Percentiles rank a stretch among this genome's conserved stretches.
Conservation (phyloP, 2,329 filamentous ascomycete genomes). For the Trichoderma koningii region DNA sequence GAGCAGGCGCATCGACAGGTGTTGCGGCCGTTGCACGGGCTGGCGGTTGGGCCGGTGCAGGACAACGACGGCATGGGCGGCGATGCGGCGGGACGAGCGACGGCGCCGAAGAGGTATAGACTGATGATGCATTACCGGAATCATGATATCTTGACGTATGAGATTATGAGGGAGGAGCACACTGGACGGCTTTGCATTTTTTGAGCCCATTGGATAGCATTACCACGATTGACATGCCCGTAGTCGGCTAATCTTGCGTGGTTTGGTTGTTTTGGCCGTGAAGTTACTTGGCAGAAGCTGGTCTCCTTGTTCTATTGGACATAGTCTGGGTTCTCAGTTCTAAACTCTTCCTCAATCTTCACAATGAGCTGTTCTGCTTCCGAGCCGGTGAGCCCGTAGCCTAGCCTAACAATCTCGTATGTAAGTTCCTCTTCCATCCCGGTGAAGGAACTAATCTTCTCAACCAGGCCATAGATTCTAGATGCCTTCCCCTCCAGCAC, state of each 20-base stretch:
- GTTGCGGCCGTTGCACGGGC: conserved; percentile 61
- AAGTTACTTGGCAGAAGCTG: too few relatives aligned
- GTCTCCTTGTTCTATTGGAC: too few relatives aligned
- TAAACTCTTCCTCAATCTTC: too few relatives aligned
- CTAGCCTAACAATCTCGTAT: too few relatives aligned
- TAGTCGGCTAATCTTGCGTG: neutral
- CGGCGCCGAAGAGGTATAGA: conserved; percentile 57
- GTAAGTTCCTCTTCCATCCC: too few relatives aligned
- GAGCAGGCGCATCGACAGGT: conserved; percentile 50
- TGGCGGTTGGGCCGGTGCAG: conserved; percentile 68
- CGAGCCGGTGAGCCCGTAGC: too few relatives aligned
- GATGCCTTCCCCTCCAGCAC: too few relatives aligned
- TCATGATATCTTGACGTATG: conserved; percentile 70
- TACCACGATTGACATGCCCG: neutral
- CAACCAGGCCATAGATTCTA: too few relatives aligned
- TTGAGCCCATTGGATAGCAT: conserved; percentile 29
- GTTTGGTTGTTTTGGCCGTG: neutral
- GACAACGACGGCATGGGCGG: conserved; percentile 35
- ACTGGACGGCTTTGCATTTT: conserved; percentile 43
- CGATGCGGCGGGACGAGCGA: conserved; percentile 30
- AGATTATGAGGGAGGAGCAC: conserved; percentile 53
- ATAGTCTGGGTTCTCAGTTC: too few relatives aligned
- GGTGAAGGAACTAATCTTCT: too few relatives aligned
- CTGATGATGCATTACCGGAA: conserved; percentile 73
- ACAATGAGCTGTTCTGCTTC: too few relatives aligned